Evolutionary conservation across 2,329 filamentous ascomycete species (phyloP).

Genomic region (Dichotomopilus funicola): DNA sequence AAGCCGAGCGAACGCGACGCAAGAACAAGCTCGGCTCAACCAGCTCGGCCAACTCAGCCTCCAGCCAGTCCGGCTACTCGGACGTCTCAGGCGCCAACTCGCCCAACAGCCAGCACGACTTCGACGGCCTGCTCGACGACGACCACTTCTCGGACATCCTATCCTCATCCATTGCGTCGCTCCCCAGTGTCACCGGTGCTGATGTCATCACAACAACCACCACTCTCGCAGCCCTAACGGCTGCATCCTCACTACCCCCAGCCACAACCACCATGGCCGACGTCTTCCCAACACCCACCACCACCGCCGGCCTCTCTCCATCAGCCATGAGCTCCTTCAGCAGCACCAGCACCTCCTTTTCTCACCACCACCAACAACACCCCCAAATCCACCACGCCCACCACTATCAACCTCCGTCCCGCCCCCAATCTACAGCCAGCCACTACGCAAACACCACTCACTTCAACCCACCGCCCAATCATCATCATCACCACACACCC

Average conservation of each 20-base stretch:
- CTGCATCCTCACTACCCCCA: too few relatives aligned
- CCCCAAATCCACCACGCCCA: slow-evolving; percentile 19
- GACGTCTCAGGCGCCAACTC: slow-evolving; percentile 51
- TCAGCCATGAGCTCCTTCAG: too few relatives aligned
- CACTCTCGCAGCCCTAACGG: too few relatives aligned
- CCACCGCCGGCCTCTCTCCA: too few relatives aligned
- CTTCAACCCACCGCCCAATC: too few relatives aligned
- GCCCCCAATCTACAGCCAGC: slow-evolving; percentile 35
- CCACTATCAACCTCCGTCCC: slow-evolving; percentile 28
- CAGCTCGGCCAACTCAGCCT: slow-evolving; percentile 38
- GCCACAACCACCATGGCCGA: too few relatives aligned
- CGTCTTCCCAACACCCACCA: too few relatives aligned
- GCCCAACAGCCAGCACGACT: slow-evolving; percentile 37
- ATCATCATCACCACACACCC: too few relatives aligned
- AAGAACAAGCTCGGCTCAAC: slow-evolving; percentile 46
- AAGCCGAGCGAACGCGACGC: slow-evolving; percentile 48
- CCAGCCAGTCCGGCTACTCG: slow-evolving; percentile 51
- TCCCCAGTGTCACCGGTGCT: not conserved
- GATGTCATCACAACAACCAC: too few relatives aligned
- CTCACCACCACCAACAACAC: too few relatives aligned
- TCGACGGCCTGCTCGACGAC: slow-evolving; percentile 30
- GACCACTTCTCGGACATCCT: slow-evolving; percentile 26
- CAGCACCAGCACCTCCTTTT: too few relatives aligned
- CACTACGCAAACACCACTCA: slow-evolving; percentile 27
- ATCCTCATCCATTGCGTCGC: slow-evolving; percentile 1